Evolutionary conservation across 257 asterid genomes (phyloP).

Genomic region (Capsicum rhomboideum): DNA sequence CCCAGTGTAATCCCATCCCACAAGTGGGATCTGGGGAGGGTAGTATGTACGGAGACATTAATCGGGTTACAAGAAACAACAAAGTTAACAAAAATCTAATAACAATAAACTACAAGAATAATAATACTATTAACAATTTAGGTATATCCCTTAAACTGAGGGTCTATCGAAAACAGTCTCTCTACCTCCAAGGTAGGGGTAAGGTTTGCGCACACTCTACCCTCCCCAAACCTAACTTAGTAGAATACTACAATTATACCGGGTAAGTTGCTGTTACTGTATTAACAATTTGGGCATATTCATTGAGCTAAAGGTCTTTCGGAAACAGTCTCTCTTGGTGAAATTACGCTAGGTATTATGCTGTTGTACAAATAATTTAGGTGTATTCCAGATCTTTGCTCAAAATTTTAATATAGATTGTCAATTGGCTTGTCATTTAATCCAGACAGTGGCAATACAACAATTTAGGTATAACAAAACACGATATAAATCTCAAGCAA

Average conservation of each 20-base stretch:
- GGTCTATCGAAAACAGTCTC: no score
- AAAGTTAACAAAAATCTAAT: not conserved
- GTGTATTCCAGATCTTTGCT: not conserved
- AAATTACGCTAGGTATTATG: no score
- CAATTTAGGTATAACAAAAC: not conserved
- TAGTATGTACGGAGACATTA: no score
- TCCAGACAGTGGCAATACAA: not conserved
- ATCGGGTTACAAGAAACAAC: not conserved
- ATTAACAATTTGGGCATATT: no score
- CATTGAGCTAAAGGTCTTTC: no score
- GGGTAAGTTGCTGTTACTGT: no score
- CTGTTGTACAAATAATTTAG: not conserved
- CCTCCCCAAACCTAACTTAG: no score
- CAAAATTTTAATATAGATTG: not conserved
- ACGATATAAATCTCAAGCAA: not conserved
- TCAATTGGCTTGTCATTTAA: not conserved
- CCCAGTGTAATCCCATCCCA: not conserved
- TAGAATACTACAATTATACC: no score
- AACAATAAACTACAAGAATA: not conserved
- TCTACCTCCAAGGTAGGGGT: no score
- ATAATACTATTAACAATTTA: not conserved
- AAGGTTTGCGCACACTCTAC: no score
- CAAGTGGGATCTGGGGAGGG: not conserved
- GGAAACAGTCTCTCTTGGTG: no score
- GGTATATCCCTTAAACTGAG: no score